Evolutionary conservation across 768 basidiomycete species (phyloP).

Genomic region (Rhizopogon vesiculosus): DNA sequence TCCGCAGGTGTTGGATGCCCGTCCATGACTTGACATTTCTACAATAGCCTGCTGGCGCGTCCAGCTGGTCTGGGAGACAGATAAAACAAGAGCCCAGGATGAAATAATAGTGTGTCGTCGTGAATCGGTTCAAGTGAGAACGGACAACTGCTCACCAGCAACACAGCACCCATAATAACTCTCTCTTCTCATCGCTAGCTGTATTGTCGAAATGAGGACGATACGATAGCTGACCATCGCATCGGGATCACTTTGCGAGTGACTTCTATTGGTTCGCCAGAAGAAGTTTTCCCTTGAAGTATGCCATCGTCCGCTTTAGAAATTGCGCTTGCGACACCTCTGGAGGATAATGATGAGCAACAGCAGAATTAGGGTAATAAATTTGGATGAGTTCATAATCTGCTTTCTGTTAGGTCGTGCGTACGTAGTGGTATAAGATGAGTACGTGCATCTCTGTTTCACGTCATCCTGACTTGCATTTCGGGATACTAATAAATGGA

Average conservation of each 20-base stretch:
- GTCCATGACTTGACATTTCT: not conserved
- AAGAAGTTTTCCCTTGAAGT: conserved; percentile 44
- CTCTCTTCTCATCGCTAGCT: conserved; percentile 52
- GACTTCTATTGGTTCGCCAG: conserved; percentile 11
- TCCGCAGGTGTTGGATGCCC: not conserved
- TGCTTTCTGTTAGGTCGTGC: conserved; percentile 19
- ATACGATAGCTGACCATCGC: conserved; percentile 36
- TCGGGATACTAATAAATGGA: conserved; percentile 53
- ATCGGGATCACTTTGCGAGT: conserved; percentile 27
- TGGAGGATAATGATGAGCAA: conserved; percentile 35
- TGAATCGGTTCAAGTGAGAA: not conserved
- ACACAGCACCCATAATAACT: conserved; percentile 47
- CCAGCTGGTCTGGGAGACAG: conserved; percentile 29
- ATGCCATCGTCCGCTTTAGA: conserved; percentile 56
- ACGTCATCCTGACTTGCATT: conserved; percentile 49
- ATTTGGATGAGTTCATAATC: conserved; percentile 78
- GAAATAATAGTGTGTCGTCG: not conserved
- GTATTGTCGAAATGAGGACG: conserved; percentile 44
- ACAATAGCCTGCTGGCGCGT: conserved; percentile 27
- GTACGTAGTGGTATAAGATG: conserved; percentile 1
- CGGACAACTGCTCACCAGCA: conserved; percentile 36
- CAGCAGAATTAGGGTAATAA: conserved; percentile 71
- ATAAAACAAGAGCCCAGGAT: conserved; percentile 26
- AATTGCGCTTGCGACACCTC: conserved; percentile 60
- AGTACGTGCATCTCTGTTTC: conserved; percentile 43